Percentiles rank a stretch among this genome's conserved stretches.
Conservation (phyloP, 176 grass and related monocot species). For the Hordeum vulgare region DNA sequence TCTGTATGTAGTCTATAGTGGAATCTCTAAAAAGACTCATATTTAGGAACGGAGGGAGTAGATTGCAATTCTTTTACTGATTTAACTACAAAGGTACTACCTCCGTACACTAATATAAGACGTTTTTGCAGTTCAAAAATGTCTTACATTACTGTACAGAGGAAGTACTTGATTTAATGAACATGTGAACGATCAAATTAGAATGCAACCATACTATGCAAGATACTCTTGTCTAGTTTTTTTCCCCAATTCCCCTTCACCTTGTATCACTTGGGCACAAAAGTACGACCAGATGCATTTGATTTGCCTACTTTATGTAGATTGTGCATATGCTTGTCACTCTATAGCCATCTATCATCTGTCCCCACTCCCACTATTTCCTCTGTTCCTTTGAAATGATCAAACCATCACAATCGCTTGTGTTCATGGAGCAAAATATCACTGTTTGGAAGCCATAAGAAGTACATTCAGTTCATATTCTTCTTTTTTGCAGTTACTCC, state of each 20-base stretch:
- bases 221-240: neutral
- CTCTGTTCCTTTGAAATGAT: neutral
- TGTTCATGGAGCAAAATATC: conserved; percentile 15
- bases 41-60: no score
- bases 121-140: no score
- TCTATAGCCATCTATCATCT: neutral
- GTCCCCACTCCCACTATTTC: neutral
- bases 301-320: neutral
- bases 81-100: neutral
- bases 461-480: conserved; percentile 35
- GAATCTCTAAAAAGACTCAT: no score
- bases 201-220: neutral
- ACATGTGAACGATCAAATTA: neutral
- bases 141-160: no score
- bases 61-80: neutral
- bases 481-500: conserved; percentile 71
- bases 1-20: no score
- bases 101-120: no score
- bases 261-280: neutral
- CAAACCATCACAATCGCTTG: neutral
- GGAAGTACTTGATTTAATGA: neutral
- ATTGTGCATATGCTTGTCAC: neutral
- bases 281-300: neutral
- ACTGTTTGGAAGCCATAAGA: conserved; percentile 14
- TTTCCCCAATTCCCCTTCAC: neutral